phyloP scores from a whole-genome alignment of 192 early-diverging fungal genomes.

The Backusella luteola region DNA sequence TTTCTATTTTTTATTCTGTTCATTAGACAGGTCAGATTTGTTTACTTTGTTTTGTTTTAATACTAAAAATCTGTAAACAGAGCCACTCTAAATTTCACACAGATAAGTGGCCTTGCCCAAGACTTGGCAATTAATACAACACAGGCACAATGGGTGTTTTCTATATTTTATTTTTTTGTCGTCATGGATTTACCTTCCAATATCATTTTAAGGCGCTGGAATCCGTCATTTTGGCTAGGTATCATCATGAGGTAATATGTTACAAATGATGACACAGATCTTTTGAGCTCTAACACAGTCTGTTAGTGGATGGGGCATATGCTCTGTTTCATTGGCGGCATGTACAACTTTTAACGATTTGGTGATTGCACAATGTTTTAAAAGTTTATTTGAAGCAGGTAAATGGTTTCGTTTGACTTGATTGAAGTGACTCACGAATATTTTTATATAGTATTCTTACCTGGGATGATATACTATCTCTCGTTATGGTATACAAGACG shows the following conservation, averaged over 20 bases:
- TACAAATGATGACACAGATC: too few species aligned
- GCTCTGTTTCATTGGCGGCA: conserved; percentile 43
- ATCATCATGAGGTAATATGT: conserved; percentile 11
- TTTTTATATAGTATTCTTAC: conserved; percentile 9
- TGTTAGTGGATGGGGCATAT: conserved; percentile 40
- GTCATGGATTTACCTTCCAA: conserved; percentile 66
- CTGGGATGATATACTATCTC: conserved; percentile 49
- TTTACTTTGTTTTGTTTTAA: neutral
- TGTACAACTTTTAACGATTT: conserved; percentile 32
- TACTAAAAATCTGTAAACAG: neutral
- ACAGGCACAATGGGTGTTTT: conserved; percentile 36
- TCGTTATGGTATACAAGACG: conserved; percentile 52
- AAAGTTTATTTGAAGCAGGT: conserved; percentile 47
- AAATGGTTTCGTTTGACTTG: too few species aligned
- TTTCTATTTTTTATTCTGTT: neutral
- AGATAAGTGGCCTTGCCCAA: neutral
- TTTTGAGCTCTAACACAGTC: too few species aligned
- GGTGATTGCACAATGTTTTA: conserved; percentile 45
- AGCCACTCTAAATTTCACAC: neutral
- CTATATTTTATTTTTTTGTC: conserved; percentile 57
- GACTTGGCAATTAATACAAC: neutral
- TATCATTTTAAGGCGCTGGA: conserved; percentile 48
- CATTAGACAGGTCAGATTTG: conserved; percentile 9
- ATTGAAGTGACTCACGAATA: neutral
- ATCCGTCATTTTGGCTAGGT: conserved; percentile 6